Evolutionary conservation across 2,329 filamentous ascomycete species (phyloP), one percentile per base, ranked within the genome.

Genomic region (Byssochlamys sp.): DNA sequence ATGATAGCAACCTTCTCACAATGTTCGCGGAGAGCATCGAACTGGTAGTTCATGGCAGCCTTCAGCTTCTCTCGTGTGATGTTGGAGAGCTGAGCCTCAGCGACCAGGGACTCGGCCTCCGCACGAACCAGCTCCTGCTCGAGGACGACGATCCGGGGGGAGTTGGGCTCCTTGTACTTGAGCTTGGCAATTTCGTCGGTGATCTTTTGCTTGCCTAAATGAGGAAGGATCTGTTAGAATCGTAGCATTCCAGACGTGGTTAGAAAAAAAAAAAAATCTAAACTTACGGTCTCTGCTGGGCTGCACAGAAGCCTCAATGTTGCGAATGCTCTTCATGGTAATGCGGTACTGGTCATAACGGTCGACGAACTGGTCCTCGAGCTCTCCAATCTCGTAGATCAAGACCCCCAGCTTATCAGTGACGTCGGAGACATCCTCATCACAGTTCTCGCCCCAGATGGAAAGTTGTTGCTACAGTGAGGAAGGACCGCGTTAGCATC

Each of bases 11-110:
- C 84, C 81, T 99, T 99, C 78, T 99, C 94, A 74, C 89, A 94
- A 78, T 97, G 94, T 80, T 99, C 94, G 60, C 90, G 89, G 63
- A 99, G 85, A 50, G 94, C 94, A 71, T 99, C 92, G 68, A 99
- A 99, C 73, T 99, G 94, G 79, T 97, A 99, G 56, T 87, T 89
- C 78, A 96, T 99, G 48, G 94, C 94, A 55, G 92, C 89, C 84
- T 99, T 99, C 73, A 99, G 86, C 83, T 99, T 99, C 79, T 99
- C 92, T 68, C 94, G 92, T 27, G 95, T 99, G 71, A 99, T 99
- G 82, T 99, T 99, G 73, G 92, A 96, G 55, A 99, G 83, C 78
- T 99, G 94, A 6, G 94, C 94, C 76, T 99, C 94, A 61, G 94
- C 94, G 57, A 99, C 94, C 12, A 99, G 85, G n/a, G 94, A 97